Evolutionary conservation across 2,329 filamentous ascomycete species (phyloP).

Genomic region (Stachybotrys chlorohalonatus): DNA sequence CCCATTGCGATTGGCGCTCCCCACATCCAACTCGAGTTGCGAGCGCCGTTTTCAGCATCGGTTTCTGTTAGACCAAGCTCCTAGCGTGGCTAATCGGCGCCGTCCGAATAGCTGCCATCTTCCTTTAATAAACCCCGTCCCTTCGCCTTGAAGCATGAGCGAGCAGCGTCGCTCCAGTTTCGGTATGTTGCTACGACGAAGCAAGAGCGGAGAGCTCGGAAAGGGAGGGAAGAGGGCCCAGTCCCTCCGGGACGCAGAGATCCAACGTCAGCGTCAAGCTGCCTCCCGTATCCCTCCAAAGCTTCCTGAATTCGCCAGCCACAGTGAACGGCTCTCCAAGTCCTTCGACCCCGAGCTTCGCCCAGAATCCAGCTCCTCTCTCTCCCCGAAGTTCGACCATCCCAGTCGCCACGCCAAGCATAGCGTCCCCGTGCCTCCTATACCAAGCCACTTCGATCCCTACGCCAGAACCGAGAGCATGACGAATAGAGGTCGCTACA

Average conservation of each 20-base stretch:
- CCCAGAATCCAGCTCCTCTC: conserved; percentile 52
- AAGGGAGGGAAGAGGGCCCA: conserved; percentile 52
- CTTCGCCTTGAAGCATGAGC: conserved; percentile 19
- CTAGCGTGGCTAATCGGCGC: background rate
- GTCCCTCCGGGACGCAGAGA: conserved; percentile 39
- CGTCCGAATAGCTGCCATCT: background rate
- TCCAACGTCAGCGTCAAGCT: conserved; percentile 40
- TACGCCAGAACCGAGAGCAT: conserved; percentile 87
- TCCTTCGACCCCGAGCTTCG: conserved; percentile 44
- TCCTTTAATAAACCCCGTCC: conserved; percentile 5
- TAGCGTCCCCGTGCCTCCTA: conserved; percentile 44
- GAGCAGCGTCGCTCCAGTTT: conserved; percentile 31
- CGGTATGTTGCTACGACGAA: conserved; percentile 55
- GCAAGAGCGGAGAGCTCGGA: conserved; percentile 57
- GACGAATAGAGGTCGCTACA: conserved; percentile 92
- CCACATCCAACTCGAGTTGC: background rate
- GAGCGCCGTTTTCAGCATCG: background rate
- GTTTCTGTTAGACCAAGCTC: background rate
- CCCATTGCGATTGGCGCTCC: background rate
- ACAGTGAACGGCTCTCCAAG: conserved; percentile 35
- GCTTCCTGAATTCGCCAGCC: conserved; percentile 43
- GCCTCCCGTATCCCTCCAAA: conserved; percentile 37
- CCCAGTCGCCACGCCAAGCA: conserved; percentile 30
- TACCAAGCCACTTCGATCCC: conserved; percentile 59
- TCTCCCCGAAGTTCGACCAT: conserved; percentile 32